phyloP scores from a whole-genome alignment of 2,329 filamentous ascomycete species.

The Verruconis gallopava region DNA sequence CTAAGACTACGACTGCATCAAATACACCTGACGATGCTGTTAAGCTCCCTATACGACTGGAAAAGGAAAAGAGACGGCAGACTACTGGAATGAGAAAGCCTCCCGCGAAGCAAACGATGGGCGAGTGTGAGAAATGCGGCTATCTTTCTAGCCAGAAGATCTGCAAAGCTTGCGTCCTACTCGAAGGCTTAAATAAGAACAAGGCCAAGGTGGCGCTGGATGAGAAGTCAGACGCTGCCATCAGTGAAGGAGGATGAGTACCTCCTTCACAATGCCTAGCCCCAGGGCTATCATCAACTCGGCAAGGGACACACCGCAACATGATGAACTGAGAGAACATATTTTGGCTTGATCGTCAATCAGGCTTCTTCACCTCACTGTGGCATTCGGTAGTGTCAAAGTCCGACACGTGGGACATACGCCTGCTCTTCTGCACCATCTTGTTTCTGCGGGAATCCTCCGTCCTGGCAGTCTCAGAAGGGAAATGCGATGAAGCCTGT shows the following conservation, averaged over 20 bases:
- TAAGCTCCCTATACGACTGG: neutral
- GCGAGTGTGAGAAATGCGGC: constrained; percentile 75
- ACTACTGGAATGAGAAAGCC: constrained; percentile 21
- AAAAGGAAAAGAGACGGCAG: constrained; percentile 11
- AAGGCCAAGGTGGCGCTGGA: constrained; percentile 23
- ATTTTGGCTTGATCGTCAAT: no score
- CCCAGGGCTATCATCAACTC: neutral
- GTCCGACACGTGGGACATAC: no score
- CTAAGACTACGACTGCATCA: neutral
- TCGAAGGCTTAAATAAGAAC: constrained; percentile 81
- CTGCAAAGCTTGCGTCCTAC: constrained; percentile 83
- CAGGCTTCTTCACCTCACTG: neutral
- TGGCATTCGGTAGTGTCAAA: neutral
- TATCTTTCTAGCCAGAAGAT: constrained; percentile 91
- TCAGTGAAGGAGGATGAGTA: neutral
- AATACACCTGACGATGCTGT: neutral
- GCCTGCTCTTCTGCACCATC: no score
- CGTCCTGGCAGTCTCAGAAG: no score
- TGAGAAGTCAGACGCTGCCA: neutral
- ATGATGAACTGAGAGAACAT: no score
- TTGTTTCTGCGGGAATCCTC: no score
- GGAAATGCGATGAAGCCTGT: no score
- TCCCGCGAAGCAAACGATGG: constrained; percentile 55
- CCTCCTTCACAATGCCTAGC: neutral
- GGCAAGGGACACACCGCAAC: no score